Evolutionary conservation across 2,329 filamentous ascomycete species (phyloP), one percentile per base, ranked within the genome.

Genomic region (Calonectria honghensis): DNA sequence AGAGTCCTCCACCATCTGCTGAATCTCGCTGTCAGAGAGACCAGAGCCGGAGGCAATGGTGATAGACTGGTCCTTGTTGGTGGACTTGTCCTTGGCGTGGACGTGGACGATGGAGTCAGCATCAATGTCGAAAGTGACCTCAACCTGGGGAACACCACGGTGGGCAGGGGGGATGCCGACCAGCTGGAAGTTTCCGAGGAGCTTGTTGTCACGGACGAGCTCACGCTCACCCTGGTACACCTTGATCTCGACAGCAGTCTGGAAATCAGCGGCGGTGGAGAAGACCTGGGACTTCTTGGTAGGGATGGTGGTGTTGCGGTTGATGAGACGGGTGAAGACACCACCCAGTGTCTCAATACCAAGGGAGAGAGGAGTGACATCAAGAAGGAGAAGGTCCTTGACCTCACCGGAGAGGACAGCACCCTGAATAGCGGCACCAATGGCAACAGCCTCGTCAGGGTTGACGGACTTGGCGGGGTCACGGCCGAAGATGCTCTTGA

Each of bases 191-290:
- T 98, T 98, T 77, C 96, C 96, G 74, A 98, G 93, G 75, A 98
- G 90, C 92, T 98, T 98, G 94, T 98, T 98, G 90, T 98, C 96
- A 85, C 93, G 94, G 86, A 98, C 96, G 78, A 98, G 95, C 91
- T 98, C 96, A 95, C 96, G 96, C 92, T 98, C 96, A 91, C 96
- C 96, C 93, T 98, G 96, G 94, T 93, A 98, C 78, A 98, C 96
- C 94, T 98, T 98, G 91, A 98, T 98, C 91, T 98, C 96, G 84
- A 98, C 96, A 81, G 96, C 96, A 77, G 95, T 98, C 91, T 98
- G 96, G 94, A 97, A 98, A 87, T 98, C 96, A 80, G 96, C 96
- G 70, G 96, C 96, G 67, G 96, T 98, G 72, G 96, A 98, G 93
- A 98, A 98, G 85, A 96, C 93, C 90, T 98, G 96, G 16, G 96